Conservation (phyloP, 2,329 filamentous ascomycete species). For the Aureobasidium leucospermi region DNA sequence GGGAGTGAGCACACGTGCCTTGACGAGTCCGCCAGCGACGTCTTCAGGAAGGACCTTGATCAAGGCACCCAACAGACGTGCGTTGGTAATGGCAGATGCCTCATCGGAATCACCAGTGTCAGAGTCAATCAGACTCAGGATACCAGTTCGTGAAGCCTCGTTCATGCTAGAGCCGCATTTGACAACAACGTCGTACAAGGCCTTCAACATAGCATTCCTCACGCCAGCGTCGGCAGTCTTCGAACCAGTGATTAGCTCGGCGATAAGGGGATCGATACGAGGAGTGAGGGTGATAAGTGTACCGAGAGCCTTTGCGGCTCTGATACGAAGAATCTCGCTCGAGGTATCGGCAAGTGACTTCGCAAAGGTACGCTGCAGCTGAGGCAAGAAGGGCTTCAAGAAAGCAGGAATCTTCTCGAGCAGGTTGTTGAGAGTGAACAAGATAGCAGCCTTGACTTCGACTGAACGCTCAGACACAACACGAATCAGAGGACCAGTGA, state of each 20-base stretch:
- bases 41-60: conserved; percentile 78
- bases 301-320: conserved; percentile 88
- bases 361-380: conserved; percentile 93
- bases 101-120: conserved; percentile 65
- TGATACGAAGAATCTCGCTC: conserved; percentile 76
- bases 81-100: conserved; percentile 79
- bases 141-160: conserved; percentile 76
- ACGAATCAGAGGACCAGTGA: conserved; percentile 94
- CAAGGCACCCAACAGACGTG: conserved; percentile 80
- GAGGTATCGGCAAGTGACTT: conserved; percentile 90
- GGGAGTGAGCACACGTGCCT: conserved; percentile 69
- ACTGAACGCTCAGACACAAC: conserved; percentile 94
- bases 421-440: conserved; percentile 88
- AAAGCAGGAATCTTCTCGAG: conserved; percentile 94
- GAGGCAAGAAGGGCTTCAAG: conserved; percentile 92
- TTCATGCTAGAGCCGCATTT: conserved; percentile 95
- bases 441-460: conserved; percentile 90
- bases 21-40: conserved; percentile 54
- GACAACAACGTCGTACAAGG: conserved; percentile 90
- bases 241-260: conserved; percentile 88
- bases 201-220: conserved; percentile 92
- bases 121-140: conserved; percentile 80
- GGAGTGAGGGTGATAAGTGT: conserved; percentile 94
- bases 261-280: conserved; percentile 87
- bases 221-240: conserved; percentile 85